A percentile compares a stretch with the other conserved stretches of the same genome.
These are phyloP conservation scores for Phytomonas francai DNA, from an alignment of 208 protist species.

Conservation along the genomic window DNA sequence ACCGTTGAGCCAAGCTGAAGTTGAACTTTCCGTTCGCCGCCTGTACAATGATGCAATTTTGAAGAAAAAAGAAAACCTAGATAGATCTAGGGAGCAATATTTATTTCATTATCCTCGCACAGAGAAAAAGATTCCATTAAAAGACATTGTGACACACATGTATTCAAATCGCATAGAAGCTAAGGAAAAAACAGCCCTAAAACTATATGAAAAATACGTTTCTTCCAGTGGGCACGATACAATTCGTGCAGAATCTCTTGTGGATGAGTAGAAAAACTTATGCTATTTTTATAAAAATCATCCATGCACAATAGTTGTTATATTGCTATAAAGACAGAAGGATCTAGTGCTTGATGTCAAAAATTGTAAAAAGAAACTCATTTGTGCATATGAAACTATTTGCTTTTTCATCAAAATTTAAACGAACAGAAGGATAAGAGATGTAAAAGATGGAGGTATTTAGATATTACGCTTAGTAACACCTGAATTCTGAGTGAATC, in stretches of 20 bases:
- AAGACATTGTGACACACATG: conserved; percentile 69
- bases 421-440: no score
- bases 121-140: conserved; percentile 27
- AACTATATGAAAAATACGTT: conserved; percentile 69
- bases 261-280: background rate
- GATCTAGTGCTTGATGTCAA: background rate
- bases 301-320: background rate
- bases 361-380: background rate
- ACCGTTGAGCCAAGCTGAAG: conserved; percentile 20
- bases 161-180: conserved; percentile 51
- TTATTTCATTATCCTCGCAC: conserved; percentile 14
- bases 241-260: background rate
- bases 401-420: no score
- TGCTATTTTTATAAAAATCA: background rate
- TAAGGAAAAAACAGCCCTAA: conserved; percentile 61
- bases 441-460: no score
- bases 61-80: conserved; percentile 21
- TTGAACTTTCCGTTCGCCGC: conserved; percentile 35
- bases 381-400: background rate
- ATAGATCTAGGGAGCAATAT: conserved; percentile 27
- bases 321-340: background rate
- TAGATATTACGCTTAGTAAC: no score
- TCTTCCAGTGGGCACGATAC: conserved; percentile 47
- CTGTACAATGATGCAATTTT: conserved; percentile 41
- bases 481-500: background rate